Evolutionary conservation across 352 stramenopile genomes (phyloP).

Genomic region (Halophytophthora polymorphica): DNA sequence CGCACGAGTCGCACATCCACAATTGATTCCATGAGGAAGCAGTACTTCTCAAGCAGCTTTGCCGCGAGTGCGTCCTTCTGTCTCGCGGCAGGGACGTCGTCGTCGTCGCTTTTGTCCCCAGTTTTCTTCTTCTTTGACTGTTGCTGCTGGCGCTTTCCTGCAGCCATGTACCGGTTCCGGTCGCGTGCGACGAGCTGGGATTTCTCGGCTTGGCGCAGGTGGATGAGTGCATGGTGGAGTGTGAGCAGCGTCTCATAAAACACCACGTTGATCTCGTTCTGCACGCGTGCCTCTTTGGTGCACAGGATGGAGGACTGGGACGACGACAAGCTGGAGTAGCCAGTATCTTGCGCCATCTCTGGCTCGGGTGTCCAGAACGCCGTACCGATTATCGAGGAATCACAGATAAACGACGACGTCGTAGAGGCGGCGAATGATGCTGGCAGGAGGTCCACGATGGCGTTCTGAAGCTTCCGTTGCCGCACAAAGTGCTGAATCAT

Average conservation of each 20-base stretch:
- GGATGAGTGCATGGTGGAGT: constrained; percentile 58
- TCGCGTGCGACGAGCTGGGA: constrained; percentile 19
- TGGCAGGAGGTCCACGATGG: constrained; percentile 59
- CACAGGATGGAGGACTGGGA: constrained; percentile 31
- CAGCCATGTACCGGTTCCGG: constrained; percentile 22
- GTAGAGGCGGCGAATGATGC: constrained; percentile 35
- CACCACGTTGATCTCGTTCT: constrained; percentile 67
- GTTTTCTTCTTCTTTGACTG: constrained; percentile 5
- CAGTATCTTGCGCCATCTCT: constrained; percentile 14
- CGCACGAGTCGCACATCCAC: constrained; percentile 59
- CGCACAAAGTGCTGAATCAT: constrained; percentile 58
- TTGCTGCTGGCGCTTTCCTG: constrained; percentile 16
- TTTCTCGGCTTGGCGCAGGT: constrained; percentile 31
- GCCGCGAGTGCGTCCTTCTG: constrained; percentile 34
- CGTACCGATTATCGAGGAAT: constrained; percentile 16
- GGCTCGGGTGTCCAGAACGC: constrained; percentile 46
- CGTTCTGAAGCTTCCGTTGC: constrained; percentile 39
- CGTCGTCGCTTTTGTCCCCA: constrained; percentile 2
- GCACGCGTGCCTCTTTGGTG: constrained; percentile 58
- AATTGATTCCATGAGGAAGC: constrained; percentile 71
- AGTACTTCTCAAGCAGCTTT: constrained; percentile 55
- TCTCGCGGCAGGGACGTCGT: constrained; percentile 27
- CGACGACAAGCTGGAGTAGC: constrained; percentile 25
- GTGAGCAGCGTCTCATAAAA: constrained; percentile 68
- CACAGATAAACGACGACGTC: constrained; percentile 8